These are phyloP conservation scores for Fraxinus platypoda DNA, from an alignment of 305 asterid species.

Conservation along the genomic window DNA sequence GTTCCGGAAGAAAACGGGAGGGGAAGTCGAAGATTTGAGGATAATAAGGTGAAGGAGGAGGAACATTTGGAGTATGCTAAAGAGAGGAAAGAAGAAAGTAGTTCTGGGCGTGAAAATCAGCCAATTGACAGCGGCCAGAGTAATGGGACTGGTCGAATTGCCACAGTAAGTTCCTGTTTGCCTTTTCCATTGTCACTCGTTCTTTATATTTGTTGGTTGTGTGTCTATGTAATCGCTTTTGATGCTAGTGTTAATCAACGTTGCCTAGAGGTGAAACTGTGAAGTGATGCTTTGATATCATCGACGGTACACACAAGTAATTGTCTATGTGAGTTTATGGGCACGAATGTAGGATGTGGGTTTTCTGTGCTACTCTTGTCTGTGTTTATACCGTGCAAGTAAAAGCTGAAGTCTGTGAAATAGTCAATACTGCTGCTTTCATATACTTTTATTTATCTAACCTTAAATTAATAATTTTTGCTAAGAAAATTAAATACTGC, in stretches of 20 bases:
- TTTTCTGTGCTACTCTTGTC: not conserved
- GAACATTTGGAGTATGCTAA: slow-evolving; percentile 6
- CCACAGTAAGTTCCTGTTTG: slow-evolving; percentile 53
- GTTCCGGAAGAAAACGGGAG: slow-evolving; percentile 53
- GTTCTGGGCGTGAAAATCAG: slow-evolving; percentile 32
- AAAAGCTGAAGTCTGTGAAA: not conserved
- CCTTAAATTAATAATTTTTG: not conserved
- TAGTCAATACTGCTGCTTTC: not conserved
- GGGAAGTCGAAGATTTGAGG: slow-evolving; percentile 63
- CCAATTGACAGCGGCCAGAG: slow-evolving; percentile 24
- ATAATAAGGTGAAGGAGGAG: slow-evolving; percentile 34
- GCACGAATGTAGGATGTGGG: not conserved
- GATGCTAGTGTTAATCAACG: not conserved
- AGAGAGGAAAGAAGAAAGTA: slow-evolving; percentile 34
- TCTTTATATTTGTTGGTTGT: not conserved
- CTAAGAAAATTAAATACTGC: not conserved
- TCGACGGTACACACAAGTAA: not conserved
- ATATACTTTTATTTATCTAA: not conserved
- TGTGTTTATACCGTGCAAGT: no score
- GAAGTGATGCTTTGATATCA: slow-evolving; percentile 10
- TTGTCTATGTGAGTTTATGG: slow-evolving; percentile 2
- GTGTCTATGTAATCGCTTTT: not conserved
- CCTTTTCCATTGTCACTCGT: not conserved
- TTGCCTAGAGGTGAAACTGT: not conserved
- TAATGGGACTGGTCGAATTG: slow-evolving; percentile 36